Base-by-base conservation (phyloP, 2,329 filamentous ascomycete species). In the Alternaria novae-zelandiae region DNA sequence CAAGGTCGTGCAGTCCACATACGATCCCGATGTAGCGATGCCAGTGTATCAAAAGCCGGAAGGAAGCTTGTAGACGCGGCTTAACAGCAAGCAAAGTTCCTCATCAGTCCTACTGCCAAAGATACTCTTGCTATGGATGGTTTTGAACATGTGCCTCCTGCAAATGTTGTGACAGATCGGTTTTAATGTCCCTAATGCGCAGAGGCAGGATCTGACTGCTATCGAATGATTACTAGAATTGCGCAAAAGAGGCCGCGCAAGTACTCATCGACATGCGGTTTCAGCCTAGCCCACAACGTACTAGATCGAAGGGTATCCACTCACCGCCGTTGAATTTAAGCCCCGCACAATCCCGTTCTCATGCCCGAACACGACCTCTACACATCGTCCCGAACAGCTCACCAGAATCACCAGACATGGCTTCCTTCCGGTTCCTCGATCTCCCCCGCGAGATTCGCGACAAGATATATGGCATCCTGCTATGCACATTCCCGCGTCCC, bases 21-120 rank as follows among this genome's bases (percentile, higher is more conserved):
- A 62, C 54, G 63, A 66, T 30, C 54, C 57, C 4, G 50, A 66
- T 32, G 49, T 32, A 4, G 51, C 28, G 11, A 17, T 59, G 3
- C 56, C 56, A 15, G n/a, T 20, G 28, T 63, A 59, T 6, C 13
- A 45, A 5, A 63, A 26, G 12, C 61, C 56, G 1, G 25, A 56
- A 5, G 61, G 56, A n/a, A 63, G 61, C 20, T 25, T 59, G 7
- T 51, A 21, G 11, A 13, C 2, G 3, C 9, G 1, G 5, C 15
- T 32, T 2, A 28, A 32, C 47, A 21, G 2, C 5, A 15, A 21
- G 7, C 28, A 6, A 6, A 2, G 1, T 13, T 21, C 11, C 6
- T 46, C 6, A 7, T 46, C 12, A 23, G 11, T 11, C 12, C 0
- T 41, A n/a, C 36, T 2, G n/a, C 36, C 1, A 5, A n/a, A 17